Conservation (phyloP, 768 basidiomycete genomes). For the Lactarius trivialis region DNA sequence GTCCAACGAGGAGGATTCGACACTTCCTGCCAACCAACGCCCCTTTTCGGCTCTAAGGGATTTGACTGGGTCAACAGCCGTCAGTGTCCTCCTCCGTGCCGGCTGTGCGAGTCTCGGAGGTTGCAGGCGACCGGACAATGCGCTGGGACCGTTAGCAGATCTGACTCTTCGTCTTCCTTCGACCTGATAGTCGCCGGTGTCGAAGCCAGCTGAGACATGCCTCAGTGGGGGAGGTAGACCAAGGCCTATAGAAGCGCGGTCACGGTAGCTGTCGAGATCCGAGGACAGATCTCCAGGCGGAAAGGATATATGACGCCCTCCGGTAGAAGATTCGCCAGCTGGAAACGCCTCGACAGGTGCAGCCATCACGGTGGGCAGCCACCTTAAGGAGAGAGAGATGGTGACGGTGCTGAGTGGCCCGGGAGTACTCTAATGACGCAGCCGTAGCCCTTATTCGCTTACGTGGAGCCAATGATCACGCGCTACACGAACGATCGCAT, state of each 20-base stretch:
- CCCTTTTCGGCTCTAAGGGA: slow-evolving; percentile 16
- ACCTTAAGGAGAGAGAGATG: neutral
- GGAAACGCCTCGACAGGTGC: slow-evolving; percentile 21
- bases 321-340: slow-evolving; percentile 25
- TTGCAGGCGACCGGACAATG: slow-evolving; percentile 8
- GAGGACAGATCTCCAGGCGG: slow-evolving; percentile 24
- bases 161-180: slow-evolving; percentile 30
- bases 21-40: slow-evolving; percentile 1
- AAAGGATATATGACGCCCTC: slow-evolving; percentile 30
- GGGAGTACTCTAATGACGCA: neutral
- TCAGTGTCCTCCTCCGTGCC: slow-evolving; percentile 21
- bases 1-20: slow-evolving; percentile 20
- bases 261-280: slow-evolving; percentile 8
- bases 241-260: slow-evolving; percentile 25
- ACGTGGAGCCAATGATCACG: neutral
- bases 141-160: slow-evolving; percentile 25
- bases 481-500: neutral
- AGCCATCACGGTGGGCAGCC: slow-evolving; percentile 1
- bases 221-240: slow-evolving; percentile 27
- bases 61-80: slow-evolving; percentile 11
- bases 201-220: slow-evolving; percentile 14
- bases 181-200: slow-evolving; percentile 15
- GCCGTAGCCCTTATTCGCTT: neutral
- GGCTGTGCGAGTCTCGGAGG: slow-evolving; percentile 11
- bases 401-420: too few species aligned